phyloP scores from a whole-genome alignment of 106 monocot species.

The Narthecium ossifragum region DNA sequence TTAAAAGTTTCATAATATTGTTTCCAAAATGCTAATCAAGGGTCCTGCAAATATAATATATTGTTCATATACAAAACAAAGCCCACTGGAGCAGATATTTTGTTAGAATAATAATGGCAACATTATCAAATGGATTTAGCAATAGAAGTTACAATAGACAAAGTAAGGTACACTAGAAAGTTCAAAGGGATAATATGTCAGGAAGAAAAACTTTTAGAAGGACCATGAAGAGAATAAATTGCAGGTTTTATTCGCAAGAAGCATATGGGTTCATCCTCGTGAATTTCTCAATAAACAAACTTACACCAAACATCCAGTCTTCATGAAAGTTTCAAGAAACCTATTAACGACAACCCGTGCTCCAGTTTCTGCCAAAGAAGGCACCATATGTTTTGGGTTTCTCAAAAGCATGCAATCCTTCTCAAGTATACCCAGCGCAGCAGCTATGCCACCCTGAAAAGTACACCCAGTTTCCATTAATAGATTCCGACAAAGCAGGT shows the following conservation, averaged over 20 bases:
- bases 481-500: background rate
- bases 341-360: constrained; percentile 56
- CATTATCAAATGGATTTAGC: background rate
- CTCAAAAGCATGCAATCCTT: constrained; percentile 29
- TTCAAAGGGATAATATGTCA: too few relatives aligned
- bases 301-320: constrained; percentile 60
- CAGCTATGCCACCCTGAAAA: constrained; percentile 60
- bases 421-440: constrained; percentile 50
- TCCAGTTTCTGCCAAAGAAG: constrained; percentile 69
- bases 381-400: constrained; percentile 69
- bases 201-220: too few relatives aligned
- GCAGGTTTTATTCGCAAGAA: background rate
- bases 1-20: too few relatives aligned
- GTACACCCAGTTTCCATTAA: background rate
- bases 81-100: too few relatives aligned
- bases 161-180: too few relatives aligned
- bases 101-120: too few relatives aligned
- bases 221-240: too few relatives aligned
- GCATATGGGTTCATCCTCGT: background rate
- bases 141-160: too few relatives aligned
- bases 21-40: too few relatives aligned
- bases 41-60: too few relatives aligned
- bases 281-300: constrained; percentile 7
- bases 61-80: too few relatives aligned
- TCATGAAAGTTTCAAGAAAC: constrained; percentile 57